A percentile compares a stretch with the other conserved stretches of the same genome.
These are phyloP conservation scores for Venturia nashicola DNA, from an alignment of 2,329 filamentous ascomycete genomes.

Conservation along the genomic window DNA sequence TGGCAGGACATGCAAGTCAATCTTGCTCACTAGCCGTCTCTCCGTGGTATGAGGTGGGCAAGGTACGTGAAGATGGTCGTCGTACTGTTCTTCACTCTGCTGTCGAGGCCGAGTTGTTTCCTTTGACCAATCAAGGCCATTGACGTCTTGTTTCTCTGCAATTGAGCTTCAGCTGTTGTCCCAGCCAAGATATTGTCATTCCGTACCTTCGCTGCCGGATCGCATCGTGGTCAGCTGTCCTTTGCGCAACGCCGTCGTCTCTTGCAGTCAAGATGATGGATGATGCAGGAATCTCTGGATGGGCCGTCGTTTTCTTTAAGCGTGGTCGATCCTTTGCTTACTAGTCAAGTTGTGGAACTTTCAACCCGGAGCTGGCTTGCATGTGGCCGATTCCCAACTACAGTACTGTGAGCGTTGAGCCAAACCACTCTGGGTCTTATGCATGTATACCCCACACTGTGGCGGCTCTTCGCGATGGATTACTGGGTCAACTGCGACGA, in stretches of 20 bases:
- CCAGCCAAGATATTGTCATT: not conserved
- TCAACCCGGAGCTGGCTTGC: not conserved
- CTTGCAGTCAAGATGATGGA: not conserved
- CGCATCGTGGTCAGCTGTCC: not conserved
- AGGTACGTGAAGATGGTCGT: conserved; percentile 25
- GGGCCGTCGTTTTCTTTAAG: not conserved
- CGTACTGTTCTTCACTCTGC: conserved; percentile 13
- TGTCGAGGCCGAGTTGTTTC: not conserved
- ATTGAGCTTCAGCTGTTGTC: not conserved
- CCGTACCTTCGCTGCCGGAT: not conserved
- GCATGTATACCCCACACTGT: not conserved
- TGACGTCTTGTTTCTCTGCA: not conserved
- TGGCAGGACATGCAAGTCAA: conserved; percentile 37
- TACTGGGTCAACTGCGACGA: not conserved
- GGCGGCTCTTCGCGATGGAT: not conserved
- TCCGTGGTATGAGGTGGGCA: conserved; percentile 40
- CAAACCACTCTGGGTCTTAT: not conserved
- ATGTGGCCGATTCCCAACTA: not conserved
- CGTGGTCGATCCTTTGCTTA: not conserved
- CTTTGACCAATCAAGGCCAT: not conserved
- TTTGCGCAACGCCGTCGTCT: not conserved
- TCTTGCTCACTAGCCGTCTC: conserved; percentile 29
- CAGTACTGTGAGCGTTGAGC: not conserved
- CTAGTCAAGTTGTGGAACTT: not conserved
- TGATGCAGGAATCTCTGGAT: not conserved